phyloP scores from a whole-genome alignment of 139 green algal species.

The Haematococcus sp. region DNA sequence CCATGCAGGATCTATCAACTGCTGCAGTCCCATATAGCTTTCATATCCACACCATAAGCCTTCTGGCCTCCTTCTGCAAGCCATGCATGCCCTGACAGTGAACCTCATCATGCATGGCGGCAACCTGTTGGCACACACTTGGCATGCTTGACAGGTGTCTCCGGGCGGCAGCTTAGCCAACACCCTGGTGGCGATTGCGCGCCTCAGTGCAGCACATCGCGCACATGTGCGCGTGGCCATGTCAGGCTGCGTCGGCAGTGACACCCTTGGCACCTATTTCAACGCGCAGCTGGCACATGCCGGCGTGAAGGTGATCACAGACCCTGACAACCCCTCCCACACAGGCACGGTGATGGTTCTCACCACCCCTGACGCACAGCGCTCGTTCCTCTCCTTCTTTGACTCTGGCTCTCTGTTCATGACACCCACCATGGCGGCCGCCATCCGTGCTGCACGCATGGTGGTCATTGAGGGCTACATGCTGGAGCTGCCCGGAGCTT shows the following conservation, averaged over 20 bases:
- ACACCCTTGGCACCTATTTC: constrained; percentile 79
- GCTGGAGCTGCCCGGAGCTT: constrained; percentile 17
- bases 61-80: too few species aligned
- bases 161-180: constrained; percentile 87
- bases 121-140: too few species aligned
- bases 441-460: constrained; percentile 48
- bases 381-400: constrained; percentile 87
- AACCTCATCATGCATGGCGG: too few species aligned
- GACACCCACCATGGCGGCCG: constrained; percentile 28
- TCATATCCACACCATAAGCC: too few species aligned
- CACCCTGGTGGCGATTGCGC: constrained; percentile 79
- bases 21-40: too few species aligned
- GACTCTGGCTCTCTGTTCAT: constrained; percentile 37
- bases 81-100: too few species aligned
- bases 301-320: constrained; percentile 63
- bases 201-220: constrained; percentile 52
- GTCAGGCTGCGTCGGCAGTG: constrained; percentile 54
- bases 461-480: constrained; percentile 80
- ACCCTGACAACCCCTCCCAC: constrained; percentile 15
- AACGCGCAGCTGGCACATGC: constrained; percentile 59
- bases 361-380: constrained; percentile 86
- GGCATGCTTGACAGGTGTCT: constrained; percentile 60
- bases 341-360: constrained; percentile 55
- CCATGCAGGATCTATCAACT: too few species aligned
- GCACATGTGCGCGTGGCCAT: constrained; percentile 66